Evolutionary conservation across 1,284 basidiomycete genomes (phyloP).

Genomic region (Cyathus pygmaeus): DNA sequence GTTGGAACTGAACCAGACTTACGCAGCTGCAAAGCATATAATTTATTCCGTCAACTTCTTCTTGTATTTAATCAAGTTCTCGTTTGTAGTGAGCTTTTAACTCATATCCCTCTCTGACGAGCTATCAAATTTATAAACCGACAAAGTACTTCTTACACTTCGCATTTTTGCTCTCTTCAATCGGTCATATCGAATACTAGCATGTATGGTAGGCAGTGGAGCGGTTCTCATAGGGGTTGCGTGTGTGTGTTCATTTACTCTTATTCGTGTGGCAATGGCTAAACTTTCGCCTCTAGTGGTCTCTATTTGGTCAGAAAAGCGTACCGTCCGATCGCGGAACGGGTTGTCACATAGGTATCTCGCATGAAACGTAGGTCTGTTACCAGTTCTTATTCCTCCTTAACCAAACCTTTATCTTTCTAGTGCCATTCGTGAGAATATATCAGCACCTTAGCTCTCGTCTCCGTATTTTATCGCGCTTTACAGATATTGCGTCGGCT

Average conservation of each 20-base stretch:
- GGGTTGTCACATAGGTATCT: slow-evolving; percentile 46
- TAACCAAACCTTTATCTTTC: not conserved
- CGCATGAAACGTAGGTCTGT: slow-evolving; percentile 38
- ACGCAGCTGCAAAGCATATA: slow-evolving; percentile 39
- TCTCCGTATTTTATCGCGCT: not conserved
- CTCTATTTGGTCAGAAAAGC: slow-evolving; percentile 42
- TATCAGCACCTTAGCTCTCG: not conserved
- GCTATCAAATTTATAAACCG: not conserved
- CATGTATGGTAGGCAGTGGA: slow-evolving; percentile 36
- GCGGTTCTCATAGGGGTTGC: slow-evolving; percentile 31
- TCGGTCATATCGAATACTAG: slow-evolving; percentile 40
- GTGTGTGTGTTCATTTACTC: slow-evolving; percentile 27
- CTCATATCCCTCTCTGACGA: not conserved
- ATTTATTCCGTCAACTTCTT: slow-evolving; percentile 47
- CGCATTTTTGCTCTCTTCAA: slow-evolving; percentile 54
- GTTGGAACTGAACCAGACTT: not conserved
- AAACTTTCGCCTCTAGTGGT: slow-evolving; percentile 37
- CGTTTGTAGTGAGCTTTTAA: slow-evolving; percentile 46
- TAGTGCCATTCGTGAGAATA: slow-evolving; percentile 10
- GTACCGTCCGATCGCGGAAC: slow-evolving; percentile 19
- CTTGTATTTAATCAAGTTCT: slow-evolving; percentile 51
- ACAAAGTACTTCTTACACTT: slow-evolving; percentile 47
- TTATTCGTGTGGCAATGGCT: not conserved
- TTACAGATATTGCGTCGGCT: slow-evolving; percentile 44
- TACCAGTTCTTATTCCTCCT: not conserved